phyloP scores from a whole-genome alignment of 192 early-diverging fungal species.

The Funneliformis geosporum region DNA sequence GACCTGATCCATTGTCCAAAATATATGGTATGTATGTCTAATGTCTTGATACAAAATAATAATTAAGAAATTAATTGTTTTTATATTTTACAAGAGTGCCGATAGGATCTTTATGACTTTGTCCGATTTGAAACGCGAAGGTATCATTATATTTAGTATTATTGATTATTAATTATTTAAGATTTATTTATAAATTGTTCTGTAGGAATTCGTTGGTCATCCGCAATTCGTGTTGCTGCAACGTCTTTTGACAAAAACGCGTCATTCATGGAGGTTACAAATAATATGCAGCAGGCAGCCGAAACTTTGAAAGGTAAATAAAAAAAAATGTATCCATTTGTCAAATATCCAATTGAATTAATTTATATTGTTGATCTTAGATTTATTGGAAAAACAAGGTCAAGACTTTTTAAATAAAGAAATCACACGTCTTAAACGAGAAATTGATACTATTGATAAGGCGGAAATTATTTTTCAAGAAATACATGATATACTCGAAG shows the following conservation, averaged over 20 bases:
- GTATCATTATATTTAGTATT: constrained; percentile 5
- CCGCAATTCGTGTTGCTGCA: background rate
- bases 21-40: background rate
- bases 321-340: background rate
- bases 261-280: background rate
- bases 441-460: background rate
- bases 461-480: constrained; percentile 5
- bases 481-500: constrained; percentile 21
- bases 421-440: background rate
- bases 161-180: background rate
- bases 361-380: background rate
- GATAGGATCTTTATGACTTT: constrained; percentile 1
- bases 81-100: background rate
- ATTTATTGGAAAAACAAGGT: constrained; percentile 18
- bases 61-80: background rate
- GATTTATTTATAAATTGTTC: background rate
- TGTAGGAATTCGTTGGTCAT: background rate
- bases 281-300: background rate
- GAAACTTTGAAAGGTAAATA: background rate
- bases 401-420: background rate
- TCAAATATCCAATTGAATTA: background rate
- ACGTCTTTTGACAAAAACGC: background rate
- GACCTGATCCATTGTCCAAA: background rate
- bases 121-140: constrained; percentile 9
- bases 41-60: background rate